A percentile compares a stretch with the other conserved stretches of the same genome.
These are phyloP conservation scores for Prillingera fragicola DNA, from an alignment of 1,284 basidiomycete genomes.

Conservation along the genomic window DNA sequence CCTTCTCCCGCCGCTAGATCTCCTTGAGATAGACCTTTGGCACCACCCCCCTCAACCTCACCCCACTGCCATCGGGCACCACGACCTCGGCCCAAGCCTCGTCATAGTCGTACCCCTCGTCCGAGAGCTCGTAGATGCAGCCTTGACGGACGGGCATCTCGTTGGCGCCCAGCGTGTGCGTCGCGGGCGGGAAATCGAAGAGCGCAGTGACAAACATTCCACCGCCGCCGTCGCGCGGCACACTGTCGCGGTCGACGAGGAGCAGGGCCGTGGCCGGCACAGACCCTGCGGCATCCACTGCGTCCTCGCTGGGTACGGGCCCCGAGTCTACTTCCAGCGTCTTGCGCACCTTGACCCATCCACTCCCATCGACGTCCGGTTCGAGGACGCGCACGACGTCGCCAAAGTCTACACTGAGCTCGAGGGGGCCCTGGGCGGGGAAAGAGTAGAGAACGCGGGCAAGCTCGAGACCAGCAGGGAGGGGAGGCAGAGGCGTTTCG, in stretches of 20 bases:
- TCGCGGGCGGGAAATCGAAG: constrained; percentile 17
- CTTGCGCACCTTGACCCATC: constrained; percentile 16
- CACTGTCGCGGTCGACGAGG: constrained; percentile 3
- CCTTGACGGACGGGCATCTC: constrained; percentile 10
- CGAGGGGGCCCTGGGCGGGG: constrained; percentile 2
- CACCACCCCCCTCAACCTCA: constrained; percentile 11
- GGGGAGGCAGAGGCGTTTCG: neutral
- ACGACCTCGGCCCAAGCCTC: constrained; percentile 19
- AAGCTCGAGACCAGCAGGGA: neutral
- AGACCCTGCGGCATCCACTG: constrained; percentile 9
- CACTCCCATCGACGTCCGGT: constrained; percentile 17
- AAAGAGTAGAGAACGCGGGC: constrained; percentile 12
- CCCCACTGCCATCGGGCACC: constrained; percentile 7
- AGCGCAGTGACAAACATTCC: constrained; percentile 13
- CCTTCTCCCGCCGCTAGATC: too few relatives aligned
- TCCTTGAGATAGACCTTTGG: constrained; percentile 16
- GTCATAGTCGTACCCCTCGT: constrained; percentile 20
- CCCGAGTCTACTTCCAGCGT: too few relatives aligned
- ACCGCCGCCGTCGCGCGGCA: constrained; percentile 14
- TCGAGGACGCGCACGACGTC: constrained; percentile 19
- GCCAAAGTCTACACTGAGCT: constrained; percentile 7
- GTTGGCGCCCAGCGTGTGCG: constrained; percentile 8
- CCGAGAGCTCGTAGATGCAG: constrained; percentile 19
- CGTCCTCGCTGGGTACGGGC: too few relatives aligned
- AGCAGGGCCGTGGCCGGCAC: constrained; percentile 11